Evolutionary conservation across 2,329 filamentous ascomycete species (phyloP).

Genomic region (Hypoxylon sp.): DNA sequence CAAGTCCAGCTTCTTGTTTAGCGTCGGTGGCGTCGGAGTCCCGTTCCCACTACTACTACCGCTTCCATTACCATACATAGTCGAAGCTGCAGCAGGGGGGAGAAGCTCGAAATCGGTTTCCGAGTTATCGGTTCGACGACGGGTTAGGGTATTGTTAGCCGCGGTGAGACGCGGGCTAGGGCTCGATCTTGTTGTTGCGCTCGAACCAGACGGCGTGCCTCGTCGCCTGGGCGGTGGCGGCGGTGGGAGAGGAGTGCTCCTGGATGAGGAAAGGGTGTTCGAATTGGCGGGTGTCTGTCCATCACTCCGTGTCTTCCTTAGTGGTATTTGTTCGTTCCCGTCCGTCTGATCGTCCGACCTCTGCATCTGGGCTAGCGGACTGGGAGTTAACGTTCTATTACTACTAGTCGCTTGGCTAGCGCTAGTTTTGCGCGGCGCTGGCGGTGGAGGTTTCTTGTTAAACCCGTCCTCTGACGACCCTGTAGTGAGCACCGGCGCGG

Average conservation of each 20-base stretch:
- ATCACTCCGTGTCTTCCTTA: conserved; percentile 12
- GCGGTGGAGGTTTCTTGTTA: conserved; percentile 48
- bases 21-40: conserved; percentile 43
- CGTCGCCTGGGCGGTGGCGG: conserved; percentile 64
- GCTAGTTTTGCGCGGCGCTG: conserved; percentile 55
- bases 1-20: conserved; percentile 78
- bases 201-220: conserved; percentile 55
- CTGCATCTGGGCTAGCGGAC: conserved; percentile 58
- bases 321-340: conserved; percentile 15
- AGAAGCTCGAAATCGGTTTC: conserved; percentile 59
- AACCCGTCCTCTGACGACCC: conserved; percentile 10
- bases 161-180: conserved; percentile 54
- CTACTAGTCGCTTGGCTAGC: conserved; percentile 28
- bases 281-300: conserved; percentile 22
- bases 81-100: conserved; percentile 42
- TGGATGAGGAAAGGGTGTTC: conserved; percentile 17
- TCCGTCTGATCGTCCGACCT: conserved; percentile 54
- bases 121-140: conserved; percentile 55
- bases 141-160: conserved; percentile 24
- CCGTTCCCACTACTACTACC: conserved; percentile 39
- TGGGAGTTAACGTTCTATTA: conserved; percentile 38
- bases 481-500: conserved; percentile 37
- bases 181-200: conserved; percentile 41
- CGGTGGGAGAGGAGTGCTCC: conserved; percentile 56
- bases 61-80: conserved; percentile 40